A percentile compares a stretch with the other conserved stretches of the same genome.
Evolutionary conservation across 2,329 filamentous ascomycete species (phyloP).

Genomic region (Botryotinia calthae): DNA sequence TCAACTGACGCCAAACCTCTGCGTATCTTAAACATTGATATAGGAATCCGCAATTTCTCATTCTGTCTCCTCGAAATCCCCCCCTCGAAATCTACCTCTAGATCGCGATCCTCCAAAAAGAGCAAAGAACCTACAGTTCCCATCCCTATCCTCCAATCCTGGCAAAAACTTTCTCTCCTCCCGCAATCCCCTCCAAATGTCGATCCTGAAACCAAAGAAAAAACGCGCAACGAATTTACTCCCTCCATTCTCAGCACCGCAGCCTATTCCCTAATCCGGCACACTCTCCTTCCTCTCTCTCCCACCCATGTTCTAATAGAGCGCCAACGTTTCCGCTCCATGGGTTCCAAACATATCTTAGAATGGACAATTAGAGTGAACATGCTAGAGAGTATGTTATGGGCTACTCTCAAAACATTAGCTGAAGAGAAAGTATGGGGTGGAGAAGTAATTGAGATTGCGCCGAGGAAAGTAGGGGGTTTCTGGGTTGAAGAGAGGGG

Average conservation of each 20-base stretch:
- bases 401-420: slow-evolving; percentile 63
- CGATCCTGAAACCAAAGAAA: slow-evolving; percentile 18
- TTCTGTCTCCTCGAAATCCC: slow-evolving; percentile 57
- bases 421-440: slow-evolving; percentile 44
- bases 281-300: slow-evolving; percentile 47
- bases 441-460: slow-evolving; percentile 49
- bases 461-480: slow-evolving; percentile 52
- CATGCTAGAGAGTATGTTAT: slow-evolving; percentile 77
- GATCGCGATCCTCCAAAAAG: not conserved
- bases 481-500: slow-evolving; percentile 50
- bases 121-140: not conserved
- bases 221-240: slow-evolving; percentile 47
- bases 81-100: slow-evolving; percentile 5
- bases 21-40: slow-evolving; percentile 73
- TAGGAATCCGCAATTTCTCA: slow-evolving; percentile 80
- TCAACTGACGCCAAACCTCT: slow-evolving; percentile 22
- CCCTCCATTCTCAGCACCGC: slow-evolving; percentile 52
- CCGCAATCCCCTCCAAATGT: slow-evolving; percentile 20
- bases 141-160: slow-evolving; percentile 13
- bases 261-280: slow-evolving; percentile 53
- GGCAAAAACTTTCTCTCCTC: slow-evolving; percentile 25
- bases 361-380: slow-evolving; percentile 86
- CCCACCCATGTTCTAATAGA: slow-evolving; percentile 72
- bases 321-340: slow-evolving; percentile 59
- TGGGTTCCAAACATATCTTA: slow-evolving; percentile 61